Conservation (phyloP, 2,329 filamentous ascomycete genomes). For the Botryotinia narcissicola region DNA sequence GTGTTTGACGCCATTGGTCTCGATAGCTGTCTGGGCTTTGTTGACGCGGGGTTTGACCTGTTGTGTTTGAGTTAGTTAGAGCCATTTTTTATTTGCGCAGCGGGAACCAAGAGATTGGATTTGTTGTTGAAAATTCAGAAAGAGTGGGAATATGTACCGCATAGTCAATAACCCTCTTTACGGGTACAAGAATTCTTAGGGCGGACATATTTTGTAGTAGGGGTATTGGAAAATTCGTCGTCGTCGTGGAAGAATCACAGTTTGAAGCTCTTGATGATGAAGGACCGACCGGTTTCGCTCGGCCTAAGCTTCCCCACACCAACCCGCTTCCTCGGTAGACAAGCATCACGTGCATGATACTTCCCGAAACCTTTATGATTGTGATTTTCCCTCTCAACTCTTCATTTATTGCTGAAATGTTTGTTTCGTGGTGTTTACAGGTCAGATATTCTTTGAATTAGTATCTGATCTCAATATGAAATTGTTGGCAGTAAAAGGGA, state of each 20-base stretch:
- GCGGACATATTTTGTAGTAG: constrained; percentile 52
- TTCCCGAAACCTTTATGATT: neutral
- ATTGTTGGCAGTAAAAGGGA: neutral
- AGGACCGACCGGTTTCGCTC: constrained; percentile 13
- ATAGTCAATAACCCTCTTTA: constrained; percentile 86
- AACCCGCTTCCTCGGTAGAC: constrained; percentile 12
- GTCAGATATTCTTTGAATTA: neutral
- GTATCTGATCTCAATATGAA: neutral
- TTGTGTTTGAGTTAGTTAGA: constrained; percentile 2
- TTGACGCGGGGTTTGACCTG: constrained; percentile 69
- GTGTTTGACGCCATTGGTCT: constrained; percentile 92
- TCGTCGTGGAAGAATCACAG: neutral
- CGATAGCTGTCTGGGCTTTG: constrained; percentile 78
- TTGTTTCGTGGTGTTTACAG: neutral
- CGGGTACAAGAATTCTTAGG: constrained; percentile 73
- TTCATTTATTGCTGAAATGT: neutral
- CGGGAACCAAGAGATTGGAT: neutral
- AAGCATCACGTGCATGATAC: neutral
- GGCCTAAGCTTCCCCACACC: constrained; percentile 19
- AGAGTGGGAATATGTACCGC: constrained; percentile 50
- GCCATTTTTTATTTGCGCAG: neutral
- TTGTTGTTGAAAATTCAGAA: neutral
- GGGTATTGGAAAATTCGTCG: neutral
- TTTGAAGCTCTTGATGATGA: constrained; percentile 18
- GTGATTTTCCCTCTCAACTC: neutral